Percentiles rank a stretch among this genome's conserved stretches.
These are phyloP conservation scores for Leishmania lainsoni DNA, from an alignment of 208 protist genomes.

Conservation along the genomic window DNA sequence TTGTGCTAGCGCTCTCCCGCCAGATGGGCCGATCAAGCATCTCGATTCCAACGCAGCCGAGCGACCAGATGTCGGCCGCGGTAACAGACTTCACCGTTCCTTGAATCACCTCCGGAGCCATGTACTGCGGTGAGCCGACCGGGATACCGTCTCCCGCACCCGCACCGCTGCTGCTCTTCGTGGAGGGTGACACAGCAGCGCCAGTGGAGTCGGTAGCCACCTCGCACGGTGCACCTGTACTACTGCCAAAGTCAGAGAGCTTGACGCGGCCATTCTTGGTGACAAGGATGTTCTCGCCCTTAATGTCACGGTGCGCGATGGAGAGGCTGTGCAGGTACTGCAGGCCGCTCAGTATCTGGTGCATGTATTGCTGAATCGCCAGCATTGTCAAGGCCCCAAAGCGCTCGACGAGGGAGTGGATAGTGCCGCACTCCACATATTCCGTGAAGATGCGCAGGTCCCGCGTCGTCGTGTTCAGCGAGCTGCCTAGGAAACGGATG, in stretches of 20 bases:
- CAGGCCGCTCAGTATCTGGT: slow-evolving; percentile 68
- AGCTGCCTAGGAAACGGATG: slow-evolving; percentile 70
- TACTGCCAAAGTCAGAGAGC: slow-evolving; percentile 83
- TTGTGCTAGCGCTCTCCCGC: slow-evolving; percentile 27
- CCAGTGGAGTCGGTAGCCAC: slow-evolving; percentile 23
- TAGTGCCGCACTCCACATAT: slow-evolving; percentile 79
- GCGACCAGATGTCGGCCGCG: slow-evolving; percentile 71
- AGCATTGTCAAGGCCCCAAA: slow-evolving; percentile 64
- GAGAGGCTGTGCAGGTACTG: slow-evolving; percentile 67
- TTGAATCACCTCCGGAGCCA: slow-evolving; percentile 81
- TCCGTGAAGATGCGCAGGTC: slow-evolving; percentile 77
- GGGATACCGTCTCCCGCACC: slow-evolving; percentile 15
- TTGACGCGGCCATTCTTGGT: slow-evolving; percentile 74
- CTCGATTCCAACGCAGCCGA: slow-evolving; percentile 84
- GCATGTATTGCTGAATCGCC: slow-evolving; percentile 76
- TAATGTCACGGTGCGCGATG: slow-evolving; percentile 86
- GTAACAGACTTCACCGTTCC: slow-evolving; percentile 21
- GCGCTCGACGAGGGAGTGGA: slow-evolving; percentile 54
- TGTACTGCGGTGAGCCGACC: slow-evolving; percentile 74
- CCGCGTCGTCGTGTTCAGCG: slow-evolving; percentile 32
- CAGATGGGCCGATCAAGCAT: slow-evolving; percentile 71
- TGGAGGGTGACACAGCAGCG: background rate
- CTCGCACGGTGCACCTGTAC: slow-evolving; percentile 30
- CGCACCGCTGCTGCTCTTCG: background rate
- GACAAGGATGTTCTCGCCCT: slow-evolving; percentile 81